These are phyloP conservation scores for Trypanosoma rangeli DNA, from an alignment of 208 protist genomes.

Conservation along the genomic window DNA sequence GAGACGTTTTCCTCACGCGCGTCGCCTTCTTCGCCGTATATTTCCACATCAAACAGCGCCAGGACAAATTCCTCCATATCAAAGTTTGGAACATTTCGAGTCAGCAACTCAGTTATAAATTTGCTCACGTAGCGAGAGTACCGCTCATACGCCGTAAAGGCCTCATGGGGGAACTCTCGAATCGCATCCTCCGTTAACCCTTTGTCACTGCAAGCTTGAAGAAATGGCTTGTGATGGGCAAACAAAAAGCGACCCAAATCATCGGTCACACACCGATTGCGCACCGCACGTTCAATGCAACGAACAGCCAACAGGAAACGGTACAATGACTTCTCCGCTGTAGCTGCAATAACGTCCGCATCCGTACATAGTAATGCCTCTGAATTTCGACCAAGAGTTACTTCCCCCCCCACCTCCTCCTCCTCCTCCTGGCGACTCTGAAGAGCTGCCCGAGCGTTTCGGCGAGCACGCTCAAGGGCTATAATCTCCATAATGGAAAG, in stretches of 20 bases:
- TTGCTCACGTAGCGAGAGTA: constrained; percentile 54
- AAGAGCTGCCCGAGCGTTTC: constrained; percentile 21
- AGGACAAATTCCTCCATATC: constrained; percentile 80
- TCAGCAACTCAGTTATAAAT: constrained; percentile 52
- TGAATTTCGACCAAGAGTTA: constrained; percentile 1
- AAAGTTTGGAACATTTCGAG: constrained; percentile 50
- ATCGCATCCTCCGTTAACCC: not conserved
- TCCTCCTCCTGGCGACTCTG: not conserved
- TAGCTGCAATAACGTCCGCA: constrained; percentile 33
- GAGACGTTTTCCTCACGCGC: constrained; percentile 6
- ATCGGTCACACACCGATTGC: constrained; percentile 51
- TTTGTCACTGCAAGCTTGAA: constrained; percentile 18
- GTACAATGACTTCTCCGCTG: constrained; percentile 49
- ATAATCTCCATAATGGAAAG: constrained; percentile 70
- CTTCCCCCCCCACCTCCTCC: not conserved
- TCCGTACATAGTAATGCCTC: constrained; percentile 8
- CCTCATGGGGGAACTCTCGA: constrained; percentile 63
- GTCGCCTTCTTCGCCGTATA: constrained; percentile 2
- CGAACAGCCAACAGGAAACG: constrained; percentile 59
- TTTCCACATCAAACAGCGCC: constrained; percentile 56
- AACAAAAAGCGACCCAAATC: constrained; percentile 62
- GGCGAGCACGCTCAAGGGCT: constrained; percentile 23
- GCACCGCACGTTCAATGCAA: constrained; percentile 67
- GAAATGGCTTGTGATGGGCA: constrained; percentile 68
- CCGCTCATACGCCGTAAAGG: constrained; percentile 64